These are phyloP conservation scores for Fusarium cyanostomum DNA, from an alignment of 2,329 filamentous ascomycete species.

Conservation along the genomic window DNA sequence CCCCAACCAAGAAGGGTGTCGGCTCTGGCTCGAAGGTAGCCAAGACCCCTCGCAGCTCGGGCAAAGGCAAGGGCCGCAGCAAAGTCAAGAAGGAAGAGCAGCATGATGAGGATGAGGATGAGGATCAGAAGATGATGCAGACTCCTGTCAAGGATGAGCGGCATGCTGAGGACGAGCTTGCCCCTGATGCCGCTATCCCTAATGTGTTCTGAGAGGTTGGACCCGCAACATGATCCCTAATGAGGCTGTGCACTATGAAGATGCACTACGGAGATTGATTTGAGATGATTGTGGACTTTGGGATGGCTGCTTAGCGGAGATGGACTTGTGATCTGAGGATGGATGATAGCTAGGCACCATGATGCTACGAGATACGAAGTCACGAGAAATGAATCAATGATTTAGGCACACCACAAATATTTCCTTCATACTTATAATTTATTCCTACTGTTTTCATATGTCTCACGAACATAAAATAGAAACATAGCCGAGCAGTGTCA, in stretches of 20 bases:
- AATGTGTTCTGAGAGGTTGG: conserved; percentile 16
- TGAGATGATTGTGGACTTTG: not conserved
- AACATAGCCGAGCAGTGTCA: conserved; percentile 2
- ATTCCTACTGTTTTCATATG: not conserved
- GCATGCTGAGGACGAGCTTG: conserved; percentile 2
- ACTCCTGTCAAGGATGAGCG: conserved; percentile 31
- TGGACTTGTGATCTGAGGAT: conserved; percentile 12
- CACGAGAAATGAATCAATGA: conserved; percentile 6
- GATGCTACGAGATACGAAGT: conserved; percentile 9
- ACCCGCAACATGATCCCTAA: not conserved
- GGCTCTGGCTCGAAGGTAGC: conserved; percentile 43
- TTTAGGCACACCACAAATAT: not conserved
- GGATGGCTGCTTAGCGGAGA: not conserved
- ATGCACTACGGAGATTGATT: not conserved
- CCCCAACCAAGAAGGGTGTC: conserved; percentile 39
- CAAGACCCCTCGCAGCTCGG: conserved; percentile 42
- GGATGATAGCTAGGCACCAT: conserved; percentile 10
- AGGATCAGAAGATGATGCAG: conserved; percentile 15
- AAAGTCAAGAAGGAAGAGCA: conserved; percentile 41
- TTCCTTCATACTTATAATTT: not conserved
- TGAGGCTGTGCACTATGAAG: not conserved
- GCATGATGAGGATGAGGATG: conserved; percentile 27
- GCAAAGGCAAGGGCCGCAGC: conserved; percentile 30
- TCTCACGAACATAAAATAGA: not conserved
- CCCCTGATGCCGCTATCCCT: not conserved